Evolutionary conservation across 179 eudicot genomes (phyloP), one percentile per base, ranked within the genome.

Genomic region (Carnegiea gigantea): DNA sequence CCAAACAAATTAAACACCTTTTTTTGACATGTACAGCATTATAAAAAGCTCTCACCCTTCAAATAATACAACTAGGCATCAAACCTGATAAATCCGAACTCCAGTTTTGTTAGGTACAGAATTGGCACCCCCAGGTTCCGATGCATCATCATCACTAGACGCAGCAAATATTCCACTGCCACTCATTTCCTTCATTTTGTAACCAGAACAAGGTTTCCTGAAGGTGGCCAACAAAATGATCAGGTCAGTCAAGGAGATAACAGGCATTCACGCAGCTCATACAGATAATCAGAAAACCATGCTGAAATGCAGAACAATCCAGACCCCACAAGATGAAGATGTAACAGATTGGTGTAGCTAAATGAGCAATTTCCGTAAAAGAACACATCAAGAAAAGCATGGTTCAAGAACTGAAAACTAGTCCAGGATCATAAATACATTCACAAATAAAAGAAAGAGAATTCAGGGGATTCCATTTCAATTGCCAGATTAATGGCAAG

Each of bases 191-290:
- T 91, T 95, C 88, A 91, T 83, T 90, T 95, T 94, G 81, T 89
- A 91, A 59, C 89, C 98, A 24, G 98, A 94, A 86, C 92, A 89
- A 67, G 97, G 99, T 85, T 95, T 95, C 89, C 99, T 95, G 90
- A 70, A 70, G 80, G 54, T 21, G 79, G 70, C 43, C 80, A 62
- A 83, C 71, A 24, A 38, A 40, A 49, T 77, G 73, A 36, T 9
- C 17, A 40, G 11, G 36, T 76, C 40, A 46, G 40, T 76, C 30
- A 57, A 26, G 51, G 18, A 80, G 71, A 23, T 24, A 6, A 73
- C 40, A 36, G 15, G 23, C 23, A 53, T 36, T 70, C 82, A 70
- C 24, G 1, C 53, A 48, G 44, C 44, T 40, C 6, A 7, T 40
- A 40, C 44, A 40, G 44, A 40, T 40, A 40, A 40, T 40, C 36